A percentile compares a stretch with the other conserved stretches of the same genome.
Conservation (phyloP, 352 stramenopile species). For the Phytophthora vignae region DNA sequence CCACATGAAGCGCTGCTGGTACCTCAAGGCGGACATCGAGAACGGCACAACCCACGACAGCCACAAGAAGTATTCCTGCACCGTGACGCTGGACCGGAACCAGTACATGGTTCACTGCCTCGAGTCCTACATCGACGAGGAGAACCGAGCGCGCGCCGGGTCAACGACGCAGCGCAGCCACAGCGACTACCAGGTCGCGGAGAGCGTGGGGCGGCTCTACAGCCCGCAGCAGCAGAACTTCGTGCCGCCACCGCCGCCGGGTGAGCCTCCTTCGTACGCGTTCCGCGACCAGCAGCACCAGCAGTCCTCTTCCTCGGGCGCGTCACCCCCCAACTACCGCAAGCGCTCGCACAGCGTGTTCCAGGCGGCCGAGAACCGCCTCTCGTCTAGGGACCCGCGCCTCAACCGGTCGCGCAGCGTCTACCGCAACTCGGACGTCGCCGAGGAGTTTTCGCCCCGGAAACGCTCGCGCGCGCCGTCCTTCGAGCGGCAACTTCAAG, state of each 20-base stretch:
- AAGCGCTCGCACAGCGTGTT: slow-evolving; percentile 46
- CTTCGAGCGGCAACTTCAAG: slow-evolving; percentile 27
- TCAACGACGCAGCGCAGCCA: slow-evolving; percentile 18
- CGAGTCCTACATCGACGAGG: slow-evolving; percentile 48
- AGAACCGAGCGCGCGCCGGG: slow-evolving; percentile 26
- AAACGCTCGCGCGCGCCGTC: slow-evolving; percentile 38
- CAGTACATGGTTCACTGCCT: slow-evolving; percentile 49
- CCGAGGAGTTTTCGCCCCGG: slow-evolving; percentile 30
- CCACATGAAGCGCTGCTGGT: slow-evolving; percentile 51
- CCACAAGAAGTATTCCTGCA: slow-evolving; percentile 49
- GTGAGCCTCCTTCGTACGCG: slow-evolving; percentile 16
- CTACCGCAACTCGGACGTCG: slow-evolving; percentile 27
- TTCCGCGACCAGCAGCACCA: slow-evolving; percentile 31
- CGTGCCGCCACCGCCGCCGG: slow-evolving; percentile 3
- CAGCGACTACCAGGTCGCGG: slow-evolving; percentile 16
- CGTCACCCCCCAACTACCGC: slow-evolving; percentile 14
- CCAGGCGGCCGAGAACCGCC: slow-evolving; percentile 18
- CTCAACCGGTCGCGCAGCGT: slow-evolving; percentile 45
- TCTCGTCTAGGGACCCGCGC: slow-evolving; percentile 25
- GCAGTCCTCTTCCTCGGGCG: not conserved
- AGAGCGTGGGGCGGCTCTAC: slow-evolving; percentile 21
- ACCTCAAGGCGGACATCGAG: slow-evolving; percentile 49
- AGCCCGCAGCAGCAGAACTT: slow-evolving; percentile 12
- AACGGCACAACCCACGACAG: slow-evolving; percentile 40
- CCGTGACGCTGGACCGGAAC: slow-evolving; percentile 41